These are phyloP conservation scores for Candida tallmaniae DNA, from an alignment of 805 yeast species.

Conservation along the genomic window DNA sequence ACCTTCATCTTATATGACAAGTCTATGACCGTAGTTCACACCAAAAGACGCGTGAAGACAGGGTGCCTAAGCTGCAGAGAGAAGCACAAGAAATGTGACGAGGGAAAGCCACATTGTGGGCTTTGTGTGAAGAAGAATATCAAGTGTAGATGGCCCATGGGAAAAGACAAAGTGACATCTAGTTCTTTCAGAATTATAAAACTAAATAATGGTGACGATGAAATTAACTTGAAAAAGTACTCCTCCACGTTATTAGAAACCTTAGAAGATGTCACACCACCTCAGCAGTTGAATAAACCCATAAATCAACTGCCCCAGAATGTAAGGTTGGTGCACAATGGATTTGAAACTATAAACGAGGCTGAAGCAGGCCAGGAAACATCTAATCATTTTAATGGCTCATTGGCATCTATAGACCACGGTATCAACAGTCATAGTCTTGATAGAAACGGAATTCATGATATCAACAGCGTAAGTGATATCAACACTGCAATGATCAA, in stretches of 20 bases:
- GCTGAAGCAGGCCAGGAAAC: neutral
- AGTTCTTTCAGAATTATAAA: constrained; percentile 9
- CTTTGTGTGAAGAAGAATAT: constrained; percentile 10
- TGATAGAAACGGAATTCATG: neutral
- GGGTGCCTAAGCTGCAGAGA: constrained; percentile 15
- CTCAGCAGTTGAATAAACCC: neutral
- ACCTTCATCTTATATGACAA: too few relatives aligned
- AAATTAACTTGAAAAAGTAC: constrained; percentile 4
- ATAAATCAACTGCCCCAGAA: neutral
- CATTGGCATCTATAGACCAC: neutral
- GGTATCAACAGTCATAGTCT: neutral
- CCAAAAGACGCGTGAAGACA: constrained; percentile 10
- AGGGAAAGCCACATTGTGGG: constrained; percentile 13
- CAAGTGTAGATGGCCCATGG: constrained; percentile 11
- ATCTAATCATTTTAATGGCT: neutral
- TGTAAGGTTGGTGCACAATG: neutral
- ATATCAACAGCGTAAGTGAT: neutral
- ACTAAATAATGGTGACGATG: constrained; percentile 2
- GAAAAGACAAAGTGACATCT: constrained; percentile 6
- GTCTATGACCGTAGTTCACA: too few relatives aligned
- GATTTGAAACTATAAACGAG: too few relatives aligned
- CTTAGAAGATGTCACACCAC: constrained; percentile 4
- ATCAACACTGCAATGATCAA: neutral
- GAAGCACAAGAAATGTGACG: constrained; percentile 16
- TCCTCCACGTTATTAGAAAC: constrained; percentile 8